These are phyloP conservation scores for Hanseniaspora thailandica DNA, from an alignment of 805 yeast species.

Conservation along the genomic window DNA sequence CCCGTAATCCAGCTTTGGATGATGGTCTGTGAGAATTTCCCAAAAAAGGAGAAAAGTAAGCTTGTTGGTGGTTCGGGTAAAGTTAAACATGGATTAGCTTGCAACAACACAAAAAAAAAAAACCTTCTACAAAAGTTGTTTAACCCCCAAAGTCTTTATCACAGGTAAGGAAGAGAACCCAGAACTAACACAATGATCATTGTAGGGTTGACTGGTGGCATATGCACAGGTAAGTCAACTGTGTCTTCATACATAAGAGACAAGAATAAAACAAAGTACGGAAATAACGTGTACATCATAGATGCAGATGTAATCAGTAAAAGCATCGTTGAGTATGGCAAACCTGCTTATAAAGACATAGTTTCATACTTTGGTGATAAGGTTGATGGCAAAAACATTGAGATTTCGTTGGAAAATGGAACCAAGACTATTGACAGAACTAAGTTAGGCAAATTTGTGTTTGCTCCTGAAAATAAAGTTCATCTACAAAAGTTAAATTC, in stretches of 20 bases:
- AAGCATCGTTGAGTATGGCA: constrained; percentile 74
- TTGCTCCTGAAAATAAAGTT: constrained; percentile 41
- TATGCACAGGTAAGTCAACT: constrained; percentile 93
- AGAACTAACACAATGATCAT: constrained; percentile 49
- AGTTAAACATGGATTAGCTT: too few species aligned
- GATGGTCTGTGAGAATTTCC: too few species aligned
- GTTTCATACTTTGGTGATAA: constrained; percentile 45
- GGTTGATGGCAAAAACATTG: constrained; percentile 35
- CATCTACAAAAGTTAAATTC: constrained; percentile 52
- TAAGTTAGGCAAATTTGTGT: constrained; percentile 67
- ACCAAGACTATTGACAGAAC: constrained; percentile 40
- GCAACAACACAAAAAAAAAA: too few species aligned
- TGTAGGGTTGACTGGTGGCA: constrained; percentile 94
- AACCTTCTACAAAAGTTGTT: too few species aligned
- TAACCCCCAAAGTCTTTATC: too few species aligned
- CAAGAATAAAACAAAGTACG: constrained; percentile 22
- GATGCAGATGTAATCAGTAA: constrained; percentile 90
- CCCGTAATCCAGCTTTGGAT: too few species aligned
- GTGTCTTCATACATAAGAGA: constrained; percentile 52
- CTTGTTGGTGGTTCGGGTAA: too few species aligned
- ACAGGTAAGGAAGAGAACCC: too few species aligned
- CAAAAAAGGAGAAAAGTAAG: too few species aligned
- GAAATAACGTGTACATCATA: constrained; percentile 43
- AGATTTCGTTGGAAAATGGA: constrained; percentile 29
- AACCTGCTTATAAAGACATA: constrained; percentile 54